Percentiles rank a stretch among this genome's conserved stretches.
phyloP scores from a whole-genome alignment of 345 rosid genomes.

The Diplotaxis tenuifolia region DNA sequence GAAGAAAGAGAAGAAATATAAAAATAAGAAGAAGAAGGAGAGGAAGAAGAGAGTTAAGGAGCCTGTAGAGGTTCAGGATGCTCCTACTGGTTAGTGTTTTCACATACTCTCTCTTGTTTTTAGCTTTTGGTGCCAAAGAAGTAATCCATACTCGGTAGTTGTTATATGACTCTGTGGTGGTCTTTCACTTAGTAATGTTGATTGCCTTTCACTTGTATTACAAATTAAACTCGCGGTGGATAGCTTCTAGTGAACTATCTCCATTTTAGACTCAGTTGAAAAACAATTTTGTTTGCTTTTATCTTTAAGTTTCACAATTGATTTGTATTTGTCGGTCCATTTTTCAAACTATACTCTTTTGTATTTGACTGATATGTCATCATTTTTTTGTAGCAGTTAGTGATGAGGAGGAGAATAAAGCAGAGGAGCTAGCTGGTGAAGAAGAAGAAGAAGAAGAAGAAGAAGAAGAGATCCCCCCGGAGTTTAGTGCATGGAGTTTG shows the following conservation, averaged over 20 bases:
- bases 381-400: constrained; percentile 35
- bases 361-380: constrained; percentile 1
- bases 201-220: background rate
- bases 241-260: background rate
- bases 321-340: background rate
- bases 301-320: background rate
- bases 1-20: constrained; percentile 39
- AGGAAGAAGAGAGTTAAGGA: constrained; percentile 4
- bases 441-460: constrained; percentile 55
- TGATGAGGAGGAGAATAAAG: constrained; percentile 38
- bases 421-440: constrained; percentile 51
- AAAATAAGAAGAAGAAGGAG: constrained; percentile 43
- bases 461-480: constrained; percentile 42
- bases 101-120: background rate
- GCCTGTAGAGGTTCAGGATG: constrained; percentile 25
- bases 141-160: background rate
- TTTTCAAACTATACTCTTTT: background rate
- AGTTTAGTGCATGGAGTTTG: constrained; percentile 74
- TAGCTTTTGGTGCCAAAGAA: background rate
- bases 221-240: background rate
- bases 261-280: constrained; percentile 3
- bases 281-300: background rate
- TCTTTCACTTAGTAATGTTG: background rate
- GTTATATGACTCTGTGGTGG: background rate
- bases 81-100: constrained; percentile 51